Base-by-base conservation (phyloP, 2,329 filamentous ascomycete genomes). In the Macrophomina phaseolina region DNA sequence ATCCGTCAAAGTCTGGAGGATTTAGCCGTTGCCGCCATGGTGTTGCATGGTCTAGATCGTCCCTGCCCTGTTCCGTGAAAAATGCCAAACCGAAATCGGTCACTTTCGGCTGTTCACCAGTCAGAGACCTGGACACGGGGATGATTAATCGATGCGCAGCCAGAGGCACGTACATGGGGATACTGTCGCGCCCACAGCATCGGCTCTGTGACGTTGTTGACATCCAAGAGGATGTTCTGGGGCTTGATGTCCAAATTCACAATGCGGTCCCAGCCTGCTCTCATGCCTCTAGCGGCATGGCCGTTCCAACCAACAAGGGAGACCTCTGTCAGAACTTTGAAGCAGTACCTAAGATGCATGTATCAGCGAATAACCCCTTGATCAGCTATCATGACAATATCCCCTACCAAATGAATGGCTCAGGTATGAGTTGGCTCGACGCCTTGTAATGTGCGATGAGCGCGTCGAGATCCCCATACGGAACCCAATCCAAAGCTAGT, bases 241-340 rank as follows among this genome's bases (percentile, higher is more conserved):
- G 55, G 6, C 55, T 58, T 58, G 38, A 58, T 58, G 14, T 58
- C 55, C 18, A 40, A 42, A 45, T 58, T 58, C 11, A 58, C 55
- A 8, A 45, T 45, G 36, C 28, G 36, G 16, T 58, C 55, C 55
- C 55, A 58, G 3, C 38, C 38, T 14, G 34, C 6, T 28, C n/a
- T 11, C 36, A 16, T 4, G 23, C 23, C 55, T 14, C 38, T 42
- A n/a, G 38, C 55, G 2, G 23, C 38, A 30, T 58, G 55, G 6
- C 55, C 55, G 8, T 58, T 58, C 38, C 55, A 58, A 30, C 36
- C 42, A 5, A 45, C 36, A 4, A 58, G 38, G 7, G 18, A 11
- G 30, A 32, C 40, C n/a, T 58, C 55, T 1, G 38, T 32, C 12
- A 58, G 16, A 23, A 36, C 55, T 45, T 42, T 42, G 55, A 58